Percentiles rank a stretch among this genome's conserved stretches.
Evolutionary conservation across 106 monocot species (phyloP).

Genomic region (Dendrobium nobile): DNA sequence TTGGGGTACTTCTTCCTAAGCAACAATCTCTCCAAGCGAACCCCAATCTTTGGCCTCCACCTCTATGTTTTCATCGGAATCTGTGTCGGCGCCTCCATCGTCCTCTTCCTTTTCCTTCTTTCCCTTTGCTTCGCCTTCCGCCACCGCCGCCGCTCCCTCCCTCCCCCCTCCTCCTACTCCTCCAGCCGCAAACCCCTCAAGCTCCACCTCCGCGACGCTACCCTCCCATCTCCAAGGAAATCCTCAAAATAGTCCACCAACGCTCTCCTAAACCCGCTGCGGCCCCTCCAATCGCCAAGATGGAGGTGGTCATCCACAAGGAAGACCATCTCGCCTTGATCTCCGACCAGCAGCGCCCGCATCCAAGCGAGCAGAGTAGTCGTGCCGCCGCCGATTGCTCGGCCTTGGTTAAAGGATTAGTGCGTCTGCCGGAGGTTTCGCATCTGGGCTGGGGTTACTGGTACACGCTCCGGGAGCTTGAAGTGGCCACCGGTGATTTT

Average conservation of each 20-base stretch:
- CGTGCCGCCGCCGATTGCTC: neutral
- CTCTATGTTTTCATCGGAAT: constrained; percentile 15
- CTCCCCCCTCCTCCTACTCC: neutral
- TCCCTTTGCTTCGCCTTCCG: neutral
- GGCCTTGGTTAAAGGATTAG: neutral
- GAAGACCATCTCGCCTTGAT: too few species aligned
- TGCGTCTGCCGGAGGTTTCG: constrained; percentile 19
- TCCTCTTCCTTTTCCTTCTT: constrained; percentile 4
- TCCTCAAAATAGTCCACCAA: constrained; percentile 12
- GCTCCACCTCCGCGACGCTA: constrained; percentile 19
- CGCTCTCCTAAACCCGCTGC: neutral
- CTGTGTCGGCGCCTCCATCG: constrained; percentile 4
- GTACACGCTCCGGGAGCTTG: constrained; percentile 46
- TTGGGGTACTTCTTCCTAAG: constrained; percentile 11
- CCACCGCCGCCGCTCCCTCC: constrained; percentile 2
- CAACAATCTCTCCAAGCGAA: constrained; percentile 7
- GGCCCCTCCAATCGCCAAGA: too few species aligned
- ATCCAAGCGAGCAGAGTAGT: neutral
- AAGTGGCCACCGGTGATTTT: constrained; percentile 32
- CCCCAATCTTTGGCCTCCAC: constrained; percentile 13
- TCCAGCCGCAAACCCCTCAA: constrained; percentile 25
- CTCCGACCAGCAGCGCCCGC: too few species aligned
- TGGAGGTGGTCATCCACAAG: too few species aligned
- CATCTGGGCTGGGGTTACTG: constrained; percentile 39
- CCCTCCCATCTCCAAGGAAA: constrained; percentile 32